Evolutionary conservation across 2,329 filamentous ascomycete species (phyloP).

Genomic region (Penicillium aurantiogriseum): DNA sequence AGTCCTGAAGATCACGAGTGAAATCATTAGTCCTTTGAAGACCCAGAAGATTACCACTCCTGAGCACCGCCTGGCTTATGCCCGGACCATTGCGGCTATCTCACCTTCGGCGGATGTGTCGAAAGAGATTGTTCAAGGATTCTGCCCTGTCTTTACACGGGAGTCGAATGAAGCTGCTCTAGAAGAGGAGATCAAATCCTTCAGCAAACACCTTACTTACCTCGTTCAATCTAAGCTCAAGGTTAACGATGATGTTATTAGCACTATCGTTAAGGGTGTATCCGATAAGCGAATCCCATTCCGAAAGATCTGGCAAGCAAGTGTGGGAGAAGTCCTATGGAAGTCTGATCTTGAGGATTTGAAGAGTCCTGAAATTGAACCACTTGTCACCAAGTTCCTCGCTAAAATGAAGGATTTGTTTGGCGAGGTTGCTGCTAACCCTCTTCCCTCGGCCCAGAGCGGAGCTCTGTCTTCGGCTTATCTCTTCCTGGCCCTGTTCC

Average conservation of each 20-base stretch:
- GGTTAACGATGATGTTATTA: constrained; percentile 65
- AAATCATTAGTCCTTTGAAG: constrained; percentile 77
- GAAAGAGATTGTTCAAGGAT: constrained; percentile 62
- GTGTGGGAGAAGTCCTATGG: constrained; percentile 69
- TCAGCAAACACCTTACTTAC: constrained; percentile 64
- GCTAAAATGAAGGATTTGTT: constrained; percentile 63
- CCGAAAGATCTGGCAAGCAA: constrained; percentile 76
- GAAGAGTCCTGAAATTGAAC: constrained; percentile 46
- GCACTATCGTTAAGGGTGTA: constrained; percentile 76
- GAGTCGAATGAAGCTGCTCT: constrained; percentile 87
- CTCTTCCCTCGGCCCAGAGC: constrained; percentile 73
- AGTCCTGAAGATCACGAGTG: constrained; percentile 69
- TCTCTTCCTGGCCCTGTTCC: constrained; percentile 65
- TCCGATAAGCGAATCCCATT: constrained; percentile 78
- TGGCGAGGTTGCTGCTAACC: constrained; percentile 75
- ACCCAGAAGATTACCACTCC: constrained; percentile 77
- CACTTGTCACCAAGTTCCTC: constrained; percentile 52
- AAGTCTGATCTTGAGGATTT: constrained; percentile 50
- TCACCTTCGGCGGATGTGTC: constrained; percentile 62
- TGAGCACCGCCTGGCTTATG: constrained; percentile 80
- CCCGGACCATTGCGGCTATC: constrained; percentile 72
- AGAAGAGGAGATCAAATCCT: constrained; percentile 68
- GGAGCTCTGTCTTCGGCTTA: constrained; percentile 79
- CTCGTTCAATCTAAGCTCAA: constrained; percentile 61
- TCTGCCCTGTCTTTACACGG: constrained; percentile 70